Evolutionary conservation across 306 rosid genomes (phyloP).

Genomic region (Cyclanthera cordifolia): DNA sequence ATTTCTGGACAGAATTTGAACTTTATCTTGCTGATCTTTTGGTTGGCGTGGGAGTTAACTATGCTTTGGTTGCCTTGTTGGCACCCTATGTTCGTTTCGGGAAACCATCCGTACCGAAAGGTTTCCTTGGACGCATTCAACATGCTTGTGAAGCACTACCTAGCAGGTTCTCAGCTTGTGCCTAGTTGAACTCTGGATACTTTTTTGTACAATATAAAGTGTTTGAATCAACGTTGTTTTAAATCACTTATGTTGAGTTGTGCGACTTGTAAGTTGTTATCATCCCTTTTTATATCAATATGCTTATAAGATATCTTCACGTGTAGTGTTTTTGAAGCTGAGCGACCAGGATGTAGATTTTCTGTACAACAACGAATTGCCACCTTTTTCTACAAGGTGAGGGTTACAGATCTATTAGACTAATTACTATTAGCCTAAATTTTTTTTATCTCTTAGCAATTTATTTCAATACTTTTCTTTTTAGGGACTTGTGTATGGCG

Average conservation of each 20-base stretch:
- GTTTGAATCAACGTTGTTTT: not conserved
- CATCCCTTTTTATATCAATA: not conserved
- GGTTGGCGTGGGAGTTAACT: conserved; percentile 39
- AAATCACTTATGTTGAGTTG: not conserved
- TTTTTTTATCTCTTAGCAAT: not conserved
- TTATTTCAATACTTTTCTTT: conserved; percentile 12
- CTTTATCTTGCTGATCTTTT: conserved; percentile 39
- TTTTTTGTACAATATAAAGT: not conserved
- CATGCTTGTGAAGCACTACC: conserved; percentile 36
- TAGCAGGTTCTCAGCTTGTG: conserved; percentile 27
- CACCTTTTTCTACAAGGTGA: conserved; percentile 37
- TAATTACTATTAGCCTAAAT: not conserved
- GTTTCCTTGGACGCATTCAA: conserved; percentile 27
- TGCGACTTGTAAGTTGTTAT: not conserved
- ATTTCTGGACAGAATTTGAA: conserved; percentile 46
- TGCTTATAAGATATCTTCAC: not conserved
- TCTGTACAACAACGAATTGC: conserved; percentile 31
- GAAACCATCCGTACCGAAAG: conserved; percentile 31
- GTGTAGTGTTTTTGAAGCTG: conserved; percentile 44
- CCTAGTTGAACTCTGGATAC: not conserved
- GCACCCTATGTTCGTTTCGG: conserved; percentile 41
- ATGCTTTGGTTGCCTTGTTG: conserved; percentile 41
- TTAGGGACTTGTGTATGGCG: conserved; percentile 84
- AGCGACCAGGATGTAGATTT: conserved; percentile 33
- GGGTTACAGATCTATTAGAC: not conserved